Conservation (phyloP, 805 yeast genomes). For the Barnettozyma vustinii region DNA sequence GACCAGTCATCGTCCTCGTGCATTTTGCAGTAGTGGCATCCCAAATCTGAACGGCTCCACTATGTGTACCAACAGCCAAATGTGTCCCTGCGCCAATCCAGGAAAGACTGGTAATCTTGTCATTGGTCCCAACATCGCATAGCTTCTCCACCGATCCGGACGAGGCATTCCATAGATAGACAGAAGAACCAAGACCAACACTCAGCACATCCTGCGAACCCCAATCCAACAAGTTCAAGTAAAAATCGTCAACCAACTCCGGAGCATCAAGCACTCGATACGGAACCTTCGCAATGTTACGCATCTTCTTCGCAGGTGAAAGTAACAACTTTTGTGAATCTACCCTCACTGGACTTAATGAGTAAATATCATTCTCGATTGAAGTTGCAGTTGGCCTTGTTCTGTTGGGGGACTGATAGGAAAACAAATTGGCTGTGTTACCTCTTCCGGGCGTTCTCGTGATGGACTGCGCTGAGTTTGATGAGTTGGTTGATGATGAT, state of each 20-base stretch:
- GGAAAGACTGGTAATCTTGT: conserved; percentile 72
- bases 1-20: conserved; percentile 90
- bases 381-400: conserved; percentile 54
- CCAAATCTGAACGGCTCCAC: conserved; percentile 91
- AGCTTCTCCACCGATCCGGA: conserved; percentile 78
- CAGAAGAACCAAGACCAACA: conserved; percentile 84
- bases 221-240: conserved; percentile 92
- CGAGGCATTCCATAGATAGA: conserved; percentile 85
- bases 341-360: conserved; percentile 81
- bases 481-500: conserved; percentile 21
- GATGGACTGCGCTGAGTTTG: conserved; percentile 7
- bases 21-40: conserved; percentile 81
- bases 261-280: conserved; percentile 95
- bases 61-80: conserved; percentile 83
- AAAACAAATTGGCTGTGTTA: conserved; percentile 52
- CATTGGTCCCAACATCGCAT: conserved; percentile 66
- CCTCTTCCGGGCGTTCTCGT: conserved; percentile 28
- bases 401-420: conserved; percentile 69
- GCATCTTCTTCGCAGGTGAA: conserved; percentile 74
- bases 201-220: conserved; percentile 84
- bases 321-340: conserved; percentile 77
- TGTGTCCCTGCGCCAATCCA: conserved; percentile 97
- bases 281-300: conserved; percentile 82
- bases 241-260: conserved; percentile 88
- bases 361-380: conserved; percentile 68